Conservation (phyloP, 1,139 yeast genomes). For the Nakaseomyces kungkrabaensis region DNA sequence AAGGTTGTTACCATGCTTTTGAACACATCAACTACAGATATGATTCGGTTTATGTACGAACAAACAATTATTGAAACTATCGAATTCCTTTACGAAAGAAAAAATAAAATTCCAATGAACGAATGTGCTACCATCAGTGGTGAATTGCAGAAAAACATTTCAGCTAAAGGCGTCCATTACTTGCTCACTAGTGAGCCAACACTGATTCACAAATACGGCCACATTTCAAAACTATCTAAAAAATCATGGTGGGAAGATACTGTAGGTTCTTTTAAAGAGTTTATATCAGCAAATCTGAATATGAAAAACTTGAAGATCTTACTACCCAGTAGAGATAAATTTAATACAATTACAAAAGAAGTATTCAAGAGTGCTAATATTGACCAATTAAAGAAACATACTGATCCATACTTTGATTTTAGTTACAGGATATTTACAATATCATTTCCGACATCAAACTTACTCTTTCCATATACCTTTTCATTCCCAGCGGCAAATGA, state of each 20-base stretch:
- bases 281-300: constrained; percentile 4
- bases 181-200: background rate
- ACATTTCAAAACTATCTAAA: background rate
- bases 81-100: constrained; percentile 36
- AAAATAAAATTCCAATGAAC: constrained; percentile 33
- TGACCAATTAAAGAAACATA: background rate
- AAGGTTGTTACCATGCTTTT: constrained; percentile 21
- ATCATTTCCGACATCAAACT: background rate
- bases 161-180: constrained; percentile 2
- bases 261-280: background rate
- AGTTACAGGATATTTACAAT: background rate
- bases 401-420: background rate
- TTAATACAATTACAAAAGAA: constrained; percentile 1
- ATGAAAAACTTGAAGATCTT: constrained; percentile 28
- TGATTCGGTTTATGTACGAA: constrained; percentile 37
- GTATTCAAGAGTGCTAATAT: background rate
- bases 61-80: constrained; percentile 37
- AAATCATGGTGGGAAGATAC: background rate
- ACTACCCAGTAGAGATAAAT: constrained; percentile 5
- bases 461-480: constrained; percentile 5
- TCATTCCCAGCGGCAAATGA: constrained; percentile 9
- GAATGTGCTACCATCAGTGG: constrained; percentile 35
- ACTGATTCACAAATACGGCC: background rate
- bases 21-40: constrained; percentile 18
- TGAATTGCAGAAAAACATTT: constrained; percentile 31